A percentile compares a stretch with the other conserved stretches of the same genome.
phyloP scores from a whole-genome alignment of 1,284 basidiomycete genomes.

The Cryptococcus sp. region DNA sequence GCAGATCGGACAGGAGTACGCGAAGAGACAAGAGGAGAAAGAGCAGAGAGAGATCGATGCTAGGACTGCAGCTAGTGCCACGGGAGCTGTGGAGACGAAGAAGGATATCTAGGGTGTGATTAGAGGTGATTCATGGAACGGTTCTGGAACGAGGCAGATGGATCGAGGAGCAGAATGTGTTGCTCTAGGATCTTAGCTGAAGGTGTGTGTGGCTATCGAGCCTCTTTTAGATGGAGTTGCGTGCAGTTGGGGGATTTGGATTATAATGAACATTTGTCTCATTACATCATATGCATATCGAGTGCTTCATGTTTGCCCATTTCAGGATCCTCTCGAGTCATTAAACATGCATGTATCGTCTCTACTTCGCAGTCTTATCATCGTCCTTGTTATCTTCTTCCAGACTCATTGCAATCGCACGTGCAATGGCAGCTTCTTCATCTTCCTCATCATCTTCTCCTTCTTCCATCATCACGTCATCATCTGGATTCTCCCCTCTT shows the following conservation, averaged over 20 bases:
- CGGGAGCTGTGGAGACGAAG: slow-evolving; percentile 12
- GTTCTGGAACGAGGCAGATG: neutral
- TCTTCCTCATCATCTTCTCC: slow-evolving; percentile 40
- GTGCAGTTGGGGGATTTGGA: no score
- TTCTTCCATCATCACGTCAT: slow-evolving; percentile 40
- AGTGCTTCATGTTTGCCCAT: no score
- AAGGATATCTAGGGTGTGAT: slow-evolving; percentile 25
- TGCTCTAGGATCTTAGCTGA: no score
- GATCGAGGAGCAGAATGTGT: neutral
- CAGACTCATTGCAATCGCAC: slow-evolving; percentile 61
- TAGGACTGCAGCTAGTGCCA: slow-evolving; percentile 5
- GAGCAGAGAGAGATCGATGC: slow-evolving; percentile 55
- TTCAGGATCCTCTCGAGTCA: no score
- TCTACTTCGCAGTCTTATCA: slow-evolving; percentile 24
- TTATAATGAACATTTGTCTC: no score
- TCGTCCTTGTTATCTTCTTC: slow-evolving; percentile 42
- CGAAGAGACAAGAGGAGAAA: slow-evolving; percentile 61
- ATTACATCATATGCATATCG: no score
- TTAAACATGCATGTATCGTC: no score
- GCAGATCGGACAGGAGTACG: slow-evolving; percentile 82
- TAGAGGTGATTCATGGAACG: neutral
- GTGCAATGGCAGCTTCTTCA: slow-evolving; percentile 60
- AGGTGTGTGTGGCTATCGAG: no score
- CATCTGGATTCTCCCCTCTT: slow-evolving; percentile 28
- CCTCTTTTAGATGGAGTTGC: no score